Conservation (phyloP, 306 rosid species). For the Styphnolobium japonicum region DNA sequence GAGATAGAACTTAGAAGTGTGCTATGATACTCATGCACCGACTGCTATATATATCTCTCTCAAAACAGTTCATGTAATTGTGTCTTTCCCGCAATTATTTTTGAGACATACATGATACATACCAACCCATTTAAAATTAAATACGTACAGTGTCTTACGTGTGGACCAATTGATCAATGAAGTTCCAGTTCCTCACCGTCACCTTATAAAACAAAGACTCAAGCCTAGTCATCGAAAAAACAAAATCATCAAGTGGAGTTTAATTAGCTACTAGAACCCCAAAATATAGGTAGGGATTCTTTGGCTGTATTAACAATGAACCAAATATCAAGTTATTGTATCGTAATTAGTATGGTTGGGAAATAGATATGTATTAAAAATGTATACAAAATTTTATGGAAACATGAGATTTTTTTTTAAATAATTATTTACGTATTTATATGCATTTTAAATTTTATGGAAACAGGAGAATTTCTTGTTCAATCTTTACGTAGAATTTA, state of each 20-base stretch:
- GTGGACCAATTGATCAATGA: constrained; percentile 17
- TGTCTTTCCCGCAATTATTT: constrained; percentile 22
- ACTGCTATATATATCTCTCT: background rate
- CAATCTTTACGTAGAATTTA: too few relatives aligned
- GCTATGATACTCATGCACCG: background rate
- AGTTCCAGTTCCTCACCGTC: background rate
- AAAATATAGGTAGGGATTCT: background rate
- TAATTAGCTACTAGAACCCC: background rate
- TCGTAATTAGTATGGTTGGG: too few relatives aligned
- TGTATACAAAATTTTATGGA: too few relatives aligned
- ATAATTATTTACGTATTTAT: too few relatives aligned
- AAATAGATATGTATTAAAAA: too few relatives aligned
- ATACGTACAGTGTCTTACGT: background rate
- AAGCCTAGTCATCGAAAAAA: background rate
- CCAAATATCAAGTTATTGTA: too few relatives aligned
- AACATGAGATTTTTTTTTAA: too few relatives aligned
- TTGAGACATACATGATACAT: background rate
- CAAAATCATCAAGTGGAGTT: background rate
- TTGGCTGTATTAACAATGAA: background rate
- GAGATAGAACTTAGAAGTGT: constrained; percentile 4
- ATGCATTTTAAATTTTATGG: too few relatives aligned
- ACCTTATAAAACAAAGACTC: background rate
- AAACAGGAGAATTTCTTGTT: too few relatives aligned
- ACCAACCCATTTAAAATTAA: constrained; percentile 15
- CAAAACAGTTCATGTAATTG: constrained; percentile 12